A percentile compares a stretch with the other conserved stretches of the same genome.
These are phyloP conservation scores for Cryptomeria japonica DNA, from an alignment of 75 land plant genomes.

Conservation along the genomic window DNA sequence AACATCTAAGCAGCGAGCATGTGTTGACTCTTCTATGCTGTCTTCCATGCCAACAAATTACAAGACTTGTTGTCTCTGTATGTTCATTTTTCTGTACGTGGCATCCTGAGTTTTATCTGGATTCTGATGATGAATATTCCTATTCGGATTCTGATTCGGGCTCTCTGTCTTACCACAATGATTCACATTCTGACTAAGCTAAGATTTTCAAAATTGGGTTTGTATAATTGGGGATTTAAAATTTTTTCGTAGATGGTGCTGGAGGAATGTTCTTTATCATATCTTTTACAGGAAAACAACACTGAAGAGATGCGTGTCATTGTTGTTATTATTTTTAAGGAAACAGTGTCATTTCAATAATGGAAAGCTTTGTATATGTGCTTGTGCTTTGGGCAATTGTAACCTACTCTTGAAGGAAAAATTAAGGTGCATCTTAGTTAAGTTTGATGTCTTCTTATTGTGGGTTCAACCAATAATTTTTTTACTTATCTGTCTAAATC, in stretches of 20 bases:
- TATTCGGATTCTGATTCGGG: slow-evolving; percentile 1
- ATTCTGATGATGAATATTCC: neutral
- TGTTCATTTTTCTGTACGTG: slow-evolving; percentile 26
- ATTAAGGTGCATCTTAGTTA: neutral
- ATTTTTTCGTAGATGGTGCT: neutral
- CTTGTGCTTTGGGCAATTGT: neutral
- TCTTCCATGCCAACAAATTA: slow-evolving; percentile 29
- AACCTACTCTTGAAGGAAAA: neutral
- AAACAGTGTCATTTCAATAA: neutral
- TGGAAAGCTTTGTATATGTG: neutral
- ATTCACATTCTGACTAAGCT: slow-evolving; percentile 29
- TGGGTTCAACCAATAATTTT: neutral
- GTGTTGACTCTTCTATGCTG: slow-evolving; percentile 46
- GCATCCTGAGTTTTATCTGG: slow-evolving; percentile 15
- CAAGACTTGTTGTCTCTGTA: slow-evolving; percentile 32
- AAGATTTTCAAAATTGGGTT: neutral
- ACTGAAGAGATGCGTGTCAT: neutral
- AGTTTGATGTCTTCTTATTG: neutral
- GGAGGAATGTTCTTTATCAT: neutral
- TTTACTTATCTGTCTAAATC: neutral
- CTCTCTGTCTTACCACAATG: slow-evolving; percentile 12
- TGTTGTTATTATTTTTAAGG: neutral
- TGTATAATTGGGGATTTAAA: neutral
- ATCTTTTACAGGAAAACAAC: neutral
- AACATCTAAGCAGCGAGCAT: slow-evolving; percentile 31